Base-by-base conservation (phyloP, 129 eudicot genomes). In the Artemisia tridentata region DNA sequence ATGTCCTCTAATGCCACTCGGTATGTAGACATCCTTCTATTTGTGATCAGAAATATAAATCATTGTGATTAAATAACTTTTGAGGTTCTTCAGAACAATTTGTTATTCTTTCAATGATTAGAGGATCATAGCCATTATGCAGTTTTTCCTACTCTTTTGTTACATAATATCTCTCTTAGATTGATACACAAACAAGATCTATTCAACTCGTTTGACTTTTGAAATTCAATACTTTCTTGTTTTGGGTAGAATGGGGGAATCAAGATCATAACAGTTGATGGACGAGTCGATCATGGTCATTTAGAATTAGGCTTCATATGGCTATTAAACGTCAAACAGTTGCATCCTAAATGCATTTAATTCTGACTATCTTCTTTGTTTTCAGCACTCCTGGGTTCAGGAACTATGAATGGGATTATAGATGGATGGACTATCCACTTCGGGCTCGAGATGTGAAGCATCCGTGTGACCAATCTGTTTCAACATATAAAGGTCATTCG, bases 351-450 rank as follows among this genome's bases (percentile, higher is more conserved):
- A 74, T 53, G 57, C 72, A n/a, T 53, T 20, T 65, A 74, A 21
- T 5, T 48, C 4, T 49, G 25, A 75, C 41, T 49, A 19, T 72
- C 17, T 60, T 53, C 11, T 16, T 55, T 17, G 4, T 21, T 65
- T 64, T 14, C 83, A 89, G 96, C 54, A 75, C 77, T 68, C 73
- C 77, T 14, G 84, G 82, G 72, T 72, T 63, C 49, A 86, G 90
- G 80, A 80, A 84, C 54, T 81, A 75, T 34, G 93, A 90, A 19
- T 93, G 97, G 97, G 97, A 93, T 73, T 93, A 93, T 67, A 80
- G 99, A 85, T 93, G 96, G 92, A 93, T 93, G 99, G 99, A 93
- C 46, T 90, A 89, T 69, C 99, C 97, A 4, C 58, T 68, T 16
- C 73, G 79, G 60, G 91, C 88, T 48, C 83, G 83, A 60, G 65